Conservation (phyloP, 768 basidiomycete genomes). For the Tephrocybe sp. region DNA sequence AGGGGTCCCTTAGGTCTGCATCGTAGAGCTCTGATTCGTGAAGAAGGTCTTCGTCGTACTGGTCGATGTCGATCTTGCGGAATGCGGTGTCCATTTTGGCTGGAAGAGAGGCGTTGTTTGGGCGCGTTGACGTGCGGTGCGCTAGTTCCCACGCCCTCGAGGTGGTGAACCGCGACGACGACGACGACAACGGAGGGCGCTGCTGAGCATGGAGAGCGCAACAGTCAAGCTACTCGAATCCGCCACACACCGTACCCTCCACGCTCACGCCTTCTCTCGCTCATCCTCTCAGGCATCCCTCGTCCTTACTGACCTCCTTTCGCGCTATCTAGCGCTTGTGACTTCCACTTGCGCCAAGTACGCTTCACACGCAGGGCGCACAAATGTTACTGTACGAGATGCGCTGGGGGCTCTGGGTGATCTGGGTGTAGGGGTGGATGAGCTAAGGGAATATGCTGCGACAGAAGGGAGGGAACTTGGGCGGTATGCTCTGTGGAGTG, state of each 20-base stretch:
- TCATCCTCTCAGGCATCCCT: conserved; percentile 72
- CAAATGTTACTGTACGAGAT: conserved; percentile 56
- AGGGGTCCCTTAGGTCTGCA: conserved; percentile 78
- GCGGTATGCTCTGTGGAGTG: conserved; percentile 64
- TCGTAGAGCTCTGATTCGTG: conserved; percentile 86
- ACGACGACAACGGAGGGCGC: conserved; percentile 8
- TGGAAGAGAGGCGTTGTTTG: conserved; percentile 8
- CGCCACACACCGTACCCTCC: conserved; percentile 66
- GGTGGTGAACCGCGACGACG: conserved; percentile 16
- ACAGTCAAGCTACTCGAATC: conserved; percentile 66
- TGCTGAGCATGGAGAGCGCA: conserved; percentile 59
- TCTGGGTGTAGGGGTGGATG: conserved; percentile 68
- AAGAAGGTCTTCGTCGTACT: conserved; percentile 88
- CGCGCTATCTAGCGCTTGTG: conserved; percentile 70
- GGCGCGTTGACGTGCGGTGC: conserved; percentile 7
- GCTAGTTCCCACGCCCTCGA: conserved; percentile 7
- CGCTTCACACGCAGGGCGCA: conserved; percentile 74
- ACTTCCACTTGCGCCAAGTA: conserved; percentile 69
- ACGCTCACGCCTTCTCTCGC: conserved; percentile 76
- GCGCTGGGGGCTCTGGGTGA: conserved; percentile 70
- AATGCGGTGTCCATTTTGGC: conserved; percentile 55
- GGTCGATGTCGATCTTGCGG: conserved; percentile 93
- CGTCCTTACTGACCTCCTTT: conserved; percentile 73
- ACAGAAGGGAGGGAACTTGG: conserved; percentile 69
- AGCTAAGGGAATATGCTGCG: conserved; percentile 65